These are phyloP conservation scores for Lactifluus subvellereus DNA, from an alignment of 768 basidiomycete genomes.

Conservation along the genomic window DNA sequence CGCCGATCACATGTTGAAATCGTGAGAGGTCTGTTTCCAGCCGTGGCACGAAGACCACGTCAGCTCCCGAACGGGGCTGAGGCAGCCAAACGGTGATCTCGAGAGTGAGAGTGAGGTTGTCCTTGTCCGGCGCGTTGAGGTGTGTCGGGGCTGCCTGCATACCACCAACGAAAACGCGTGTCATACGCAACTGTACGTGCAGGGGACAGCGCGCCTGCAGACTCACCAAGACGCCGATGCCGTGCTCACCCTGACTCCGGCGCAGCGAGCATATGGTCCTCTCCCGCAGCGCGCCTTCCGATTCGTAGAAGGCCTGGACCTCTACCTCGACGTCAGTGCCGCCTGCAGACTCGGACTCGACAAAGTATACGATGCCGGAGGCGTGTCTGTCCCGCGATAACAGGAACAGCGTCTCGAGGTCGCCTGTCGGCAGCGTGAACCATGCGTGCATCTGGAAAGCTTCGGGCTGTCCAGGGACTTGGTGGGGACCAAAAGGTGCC, in stretches of 20 bases:
- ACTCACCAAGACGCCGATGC: slow-evolving; percentile 8
- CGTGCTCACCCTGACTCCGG: neutral
- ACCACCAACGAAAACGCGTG: neutral
- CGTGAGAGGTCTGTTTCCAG: neutral
- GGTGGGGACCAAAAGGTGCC: neutral
- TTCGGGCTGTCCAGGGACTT: neutral
- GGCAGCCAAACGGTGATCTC: slow-evolving; percentile 4
- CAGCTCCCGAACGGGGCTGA: neutral
- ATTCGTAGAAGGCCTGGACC: neutral
- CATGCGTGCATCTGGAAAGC: neutral
- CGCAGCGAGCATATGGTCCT: slow-evolving; percentile 4
- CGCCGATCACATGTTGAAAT: neutral
- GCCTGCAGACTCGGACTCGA: neutral
- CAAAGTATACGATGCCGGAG: neutral
- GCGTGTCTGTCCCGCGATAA: neutral
- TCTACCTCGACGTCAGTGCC: neutral
- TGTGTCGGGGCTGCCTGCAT: neutral
- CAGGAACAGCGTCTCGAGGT: neutral
- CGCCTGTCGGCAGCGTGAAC: neutral
- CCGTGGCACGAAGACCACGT: neutral
- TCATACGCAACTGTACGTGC: neutral
- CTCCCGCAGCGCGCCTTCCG: neutral
- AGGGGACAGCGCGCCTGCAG: neutral
- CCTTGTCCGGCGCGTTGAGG: neutral
- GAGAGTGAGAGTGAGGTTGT: neutral